Base-by-base conservation (phyloP, 2,329 filamentous ascomycete species). In the Pyricularia sp. region DNA sequence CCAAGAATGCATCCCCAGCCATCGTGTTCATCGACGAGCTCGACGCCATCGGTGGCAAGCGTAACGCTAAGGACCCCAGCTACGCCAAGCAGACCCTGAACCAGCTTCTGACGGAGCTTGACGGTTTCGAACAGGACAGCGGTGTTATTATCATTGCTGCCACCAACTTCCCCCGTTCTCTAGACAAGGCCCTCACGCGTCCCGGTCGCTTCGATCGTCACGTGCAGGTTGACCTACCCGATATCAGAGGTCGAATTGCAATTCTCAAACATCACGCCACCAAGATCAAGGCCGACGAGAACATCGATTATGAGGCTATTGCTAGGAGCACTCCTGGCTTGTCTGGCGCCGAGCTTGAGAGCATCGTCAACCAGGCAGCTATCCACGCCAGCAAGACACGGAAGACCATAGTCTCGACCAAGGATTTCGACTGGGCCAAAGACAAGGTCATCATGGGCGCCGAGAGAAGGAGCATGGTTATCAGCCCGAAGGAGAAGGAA, bases 81-180 rank as follows among this genome's bases (percentile, higher is more conserved):
- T 96, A 99, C 73, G 90, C 93, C 69, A 97, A 97, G 75, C 96
- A 99, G 77, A 99, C 94, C 0, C 83, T 99, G 68, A 99, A 99
- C 74, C 94, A 99, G 77, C 84, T 99, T 64, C 84, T 99, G 65
- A 97, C 96, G 22, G 94, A 99, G 75, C 84, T 99, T 53, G 96
- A 99, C 71, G 96, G 96, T 28, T 99, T 99, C 72, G 92, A 96
- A 66, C 93, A 97, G 74, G 91, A 90, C 72, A 94, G 88, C 68
- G 91, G 93, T 68, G 92, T 99, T 31, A 96, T 99, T 72, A 93
- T 99, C 72, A 88, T 99, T 67, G 94, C 89, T 63, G 94, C 94
- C 3, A 99, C 94, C 68, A 99, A 99, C 77, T 94, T 97, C 72
- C 94, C 94, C 3, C 88, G 97, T 76, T 82, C 93, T 35, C 86